Base-by-base conservation (phyloP, 305 asterid species). In the Salvia sclarea region DNA sequence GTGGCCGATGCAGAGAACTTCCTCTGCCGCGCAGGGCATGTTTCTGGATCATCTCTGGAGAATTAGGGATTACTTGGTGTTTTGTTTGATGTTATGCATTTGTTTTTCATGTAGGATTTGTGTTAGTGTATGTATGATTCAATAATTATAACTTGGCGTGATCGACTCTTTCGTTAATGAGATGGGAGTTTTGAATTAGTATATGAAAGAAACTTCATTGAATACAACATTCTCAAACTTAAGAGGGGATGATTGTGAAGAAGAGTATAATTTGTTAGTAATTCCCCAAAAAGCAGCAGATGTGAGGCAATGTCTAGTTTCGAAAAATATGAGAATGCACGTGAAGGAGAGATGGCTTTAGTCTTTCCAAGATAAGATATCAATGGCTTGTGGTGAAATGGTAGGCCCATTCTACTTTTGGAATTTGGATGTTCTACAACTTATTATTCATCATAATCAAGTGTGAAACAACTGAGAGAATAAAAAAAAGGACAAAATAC, bases 1-100 rank as follows among this genome's bases (percentile, higher is more conserved):
- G 25, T 55, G 17, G 66, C 7, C 8, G 85, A 85, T 53, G 21
- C 30, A 4, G 49, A 79, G 55, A 77, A 66, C 63, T 45, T 75
- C 57, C 74, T 78, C 6, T 88, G 88, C 79, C 16, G 88, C 78
- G 22, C 62, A 16, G 8, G 10, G 1, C 57, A 53, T 17, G n/a
- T 64, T 31, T 21, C 63, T 21, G 7, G 24, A 12, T 56, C 47
- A 1, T 41, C 20, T 17, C 1, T 35, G 54, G 8, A 64, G 33
- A 14, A n/a, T 18, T 47, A 11, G 18, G 17, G 4, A 2, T 59
- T 4, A 17, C 43, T 17, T 58, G 43, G 13, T 25, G n/a, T 56
- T 56, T 5, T 12, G 2, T 1, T 50, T 28, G 33, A 22, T 6
- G 24, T 25, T 25, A n/a, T 6, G 8, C n/a, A 21, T 52, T 52